Percentiles rank a stretch among this genome's conserved stretches.
Evolutionary conservation across 2,329 filamentous ascomycete species (phyloP).

Genomic region (Colletotrichum truncatum): DNA sequence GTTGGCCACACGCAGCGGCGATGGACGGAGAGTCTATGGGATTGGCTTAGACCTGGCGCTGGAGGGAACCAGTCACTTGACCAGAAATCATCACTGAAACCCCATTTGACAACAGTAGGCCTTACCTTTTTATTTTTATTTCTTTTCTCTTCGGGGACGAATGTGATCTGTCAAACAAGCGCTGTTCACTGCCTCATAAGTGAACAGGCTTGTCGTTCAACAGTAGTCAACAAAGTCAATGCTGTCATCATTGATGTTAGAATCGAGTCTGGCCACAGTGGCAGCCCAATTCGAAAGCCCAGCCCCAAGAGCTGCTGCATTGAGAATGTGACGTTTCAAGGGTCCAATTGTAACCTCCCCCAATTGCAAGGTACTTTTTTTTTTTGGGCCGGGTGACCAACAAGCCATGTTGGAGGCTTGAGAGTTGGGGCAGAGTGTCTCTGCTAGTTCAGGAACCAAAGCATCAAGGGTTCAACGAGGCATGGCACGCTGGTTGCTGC

Average conservation of each 20-base stretch:
- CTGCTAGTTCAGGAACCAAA: slow-evolving; percentile 20
- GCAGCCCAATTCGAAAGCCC: neutral
- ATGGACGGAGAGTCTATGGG: neutral
- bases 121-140: slow-evolving; percentile 20
- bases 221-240: neutral
- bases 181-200: slow-evolving; percentile 14
- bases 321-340: slow-evolving; percentile 23
- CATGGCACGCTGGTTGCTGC: neutral
- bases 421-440: slow-evolving; percentile 20
- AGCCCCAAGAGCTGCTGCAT: neutral
- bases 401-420: slow-evolving; percentile 3
- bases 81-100: neutral
- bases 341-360: slow-evolving; percentile 17
- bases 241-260: neutral
- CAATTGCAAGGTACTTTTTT: neutral
- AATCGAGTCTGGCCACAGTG: neutral
- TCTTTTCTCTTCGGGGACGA: too few species aligned
- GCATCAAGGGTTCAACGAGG: slow-evolving; percentile 1
- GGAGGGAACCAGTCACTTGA: slow-evolving; percentile 5
- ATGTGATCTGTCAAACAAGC: slow-evolving; percentile 23
- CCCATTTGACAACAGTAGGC: neutral
- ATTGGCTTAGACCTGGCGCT: slow-evolving; percentile 6
- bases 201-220: neutral
- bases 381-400: slow-evolving; percentile 16
- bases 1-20: neutral